Evolutionary conservation across 306 rosid species (phyloP).

Genomic region (Quercus aquifolioides): DNA sequence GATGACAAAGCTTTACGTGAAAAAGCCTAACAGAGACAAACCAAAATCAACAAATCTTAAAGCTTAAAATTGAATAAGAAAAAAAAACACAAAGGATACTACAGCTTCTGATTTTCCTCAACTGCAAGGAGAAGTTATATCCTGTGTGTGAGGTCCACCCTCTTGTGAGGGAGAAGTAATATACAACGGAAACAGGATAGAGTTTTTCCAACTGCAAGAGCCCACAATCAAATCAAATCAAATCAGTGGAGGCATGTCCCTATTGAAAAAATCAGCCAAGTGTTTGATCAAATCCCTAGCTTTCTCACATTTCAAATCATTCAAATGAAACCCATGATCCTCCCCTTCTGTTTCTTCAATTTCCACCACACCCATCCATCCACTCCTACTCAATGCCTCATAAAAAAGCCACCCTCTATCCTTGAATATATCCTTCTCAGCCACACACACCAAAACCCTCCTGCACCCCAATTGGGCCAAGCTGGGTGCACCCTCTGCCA

Average conservation of each 20-base stretch:
- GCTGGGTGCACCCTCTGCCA: conserved; percentile 26
- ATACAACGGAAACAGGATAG: too few relatives aligned
- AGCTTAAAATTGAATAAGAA: neutral
- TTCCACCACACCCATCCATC: conserved; percentile 32
- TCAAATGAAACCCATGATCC: conserved; percentile 28
- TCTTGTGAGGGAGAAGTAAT: too few relatives aligned
- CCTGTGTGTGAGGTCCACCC: too few relatives aligned
- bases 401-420: conserved; percentile 36
- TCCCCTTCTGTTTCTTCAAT: conserved; percentile 27
- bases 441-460: conserved; percentile 42
- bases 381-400: conserved; percentile 26
- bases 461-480: conserved; percentile 34
- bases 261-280: conserved; percentile 34
- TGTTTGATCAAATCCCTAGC: conserved; percentile 25
- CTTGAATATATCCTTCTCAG: conserved; percentile 36
- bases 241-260: conserved; percentile 19
- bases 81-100: too few relatives aligned
- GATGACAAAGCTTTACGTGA: too few relatives aligned
- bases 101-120: too few relatives aligned
- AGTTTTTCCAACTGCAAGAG: too few relatives aligned
- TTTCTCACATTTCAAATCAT: conserved; percentile 11
- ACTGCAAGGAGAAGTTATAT: too few relatives aligned
- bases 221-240: neutral
- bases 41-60: too few relatives aligned
- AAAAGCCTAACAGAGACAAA: neutral